Evolutionary conservation across 2,329 filamentous ascomycete species (phyloP).

Genomic region (Sclerotinia subarctica): DNA sequence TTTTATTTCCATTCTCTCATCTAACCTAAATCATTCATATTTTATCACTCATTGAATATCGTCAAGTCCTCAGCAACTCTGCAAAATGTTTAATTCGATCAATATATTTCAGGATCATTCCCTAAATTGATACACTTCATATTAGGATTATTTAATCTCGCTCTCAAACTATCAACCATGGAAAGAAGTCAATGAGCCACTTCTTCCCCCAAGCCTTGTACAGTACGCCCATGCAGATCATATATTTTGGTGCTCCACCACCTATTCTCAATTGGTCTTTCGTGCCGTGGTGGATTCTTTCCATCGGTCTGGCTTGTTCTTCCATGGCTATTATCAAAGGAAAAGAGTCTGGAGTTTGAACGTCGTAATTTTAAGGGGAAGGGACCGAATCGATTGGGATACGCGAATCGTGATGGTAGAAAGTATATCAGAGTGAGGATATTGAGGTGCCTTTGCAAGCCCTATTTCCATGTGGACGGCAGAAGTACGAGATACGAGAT

Average conservation of each 20-base stretch:
- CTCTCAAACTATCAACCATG: background rate
- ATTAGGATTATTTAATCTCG: slow-evolving; percentile 12
- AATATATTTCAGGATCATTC: slow-evolving; percentile 16
- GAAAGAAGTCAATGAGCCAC: background rate
- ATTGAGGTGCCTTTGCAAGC: background rate
- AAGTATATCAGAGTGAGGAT: background rate
- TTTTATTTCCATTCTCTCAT: background rate
- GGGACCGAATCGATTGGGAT: background rate
- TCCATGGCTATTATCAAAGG: background rate
- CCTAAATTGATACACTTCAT: background rate
- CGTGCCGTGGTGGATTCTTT: background rate
- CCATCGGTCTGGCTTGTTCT: slow-evolving; percentile 6
- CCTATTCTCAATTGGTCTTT: background rate
- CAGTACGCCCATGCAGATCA: background rate
- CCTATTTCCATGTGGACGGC: background rate
- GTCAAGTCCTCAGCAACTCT: background rate
- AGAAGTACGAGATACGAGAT: background rate
- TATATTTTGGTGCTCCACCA: background rate
- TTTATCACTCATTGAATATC: background rate
- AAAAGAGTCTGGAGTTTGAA: background rate
- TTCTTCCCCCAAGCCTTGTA: background rate
- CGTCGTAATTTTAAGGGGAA: background rate
- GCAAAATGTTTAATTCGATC: slow-evolving; percentile 9
- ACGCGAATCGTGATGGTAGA: background rate
- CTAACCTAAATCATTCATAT: background rate